Conservation (phyloP, 805 yeast species). For the Barnettozyma salicaria region DNA sequence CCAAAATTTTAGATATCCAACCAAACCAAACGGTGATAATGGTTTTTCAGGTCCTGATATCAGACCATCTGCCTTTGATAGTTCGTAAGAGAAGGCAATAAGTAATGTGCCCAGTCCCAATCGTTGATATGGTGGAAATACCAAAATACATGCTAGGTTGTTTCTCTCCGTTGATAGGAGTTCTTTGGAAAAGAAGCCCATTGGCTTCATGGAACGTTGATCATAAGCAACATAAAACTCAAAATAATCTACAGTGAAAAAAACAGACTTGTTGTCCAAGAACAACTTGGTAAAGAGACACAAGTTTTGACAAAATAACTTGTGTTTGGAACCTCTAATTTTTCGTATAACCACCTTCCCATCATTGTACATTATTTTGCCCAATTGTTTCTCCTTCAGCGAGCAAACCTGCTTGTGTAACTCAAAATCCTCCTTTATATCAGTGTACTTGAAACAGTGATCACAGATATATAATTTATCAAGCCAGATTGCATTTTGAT, state of each 20-base stretch:
- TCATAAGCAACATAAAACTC: constrained; percentile 75
- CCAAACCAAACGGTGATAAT: constrained; percentile 71
- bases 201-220: constrained; percentile 42
- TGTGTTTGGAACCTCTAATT: constrained; percentile 59
- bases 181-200: constrained; percentile 94
- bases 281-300: constrained; percentile 83
- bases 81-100: constrained; percentile 75
- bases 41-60: constrained; percentile 93
- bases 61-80: constrained; percentile 58
- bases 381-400: constrained; percentile 44
- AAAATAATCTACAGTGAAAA: constrained; percentile 70
- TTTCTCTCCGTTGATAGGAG: constrained; percentile 67
- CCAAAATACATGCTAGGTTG: constrained; percentile 84
- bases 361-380: constrained; percentile 64
- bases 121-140: constrained; percentile 89
- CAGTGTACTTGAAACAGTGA: constrained; percentile 77
- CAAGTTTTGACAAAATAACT: constrained; percentile 72
- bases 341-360: constrained; percentile 50
- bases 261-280: constrained; percentile 83
- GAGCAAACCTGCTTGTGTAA: constrained; percentile 46
- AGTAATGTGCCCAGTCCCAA: constrained; percentile 70
- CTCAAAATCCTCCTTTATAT: constrained; percentile 36
- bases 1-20: constrained; percentile 77
- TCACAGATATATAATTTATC: constrained; percentile 68
- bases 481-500: constrained; percentile 41